Percentiles rank a stretch among this genome's conserved stretches.
phyloP scores from a whole-genome alignment of 2,329 filamentous ascomycete genomes.

The Drechslerella dactyloides region DNA sequence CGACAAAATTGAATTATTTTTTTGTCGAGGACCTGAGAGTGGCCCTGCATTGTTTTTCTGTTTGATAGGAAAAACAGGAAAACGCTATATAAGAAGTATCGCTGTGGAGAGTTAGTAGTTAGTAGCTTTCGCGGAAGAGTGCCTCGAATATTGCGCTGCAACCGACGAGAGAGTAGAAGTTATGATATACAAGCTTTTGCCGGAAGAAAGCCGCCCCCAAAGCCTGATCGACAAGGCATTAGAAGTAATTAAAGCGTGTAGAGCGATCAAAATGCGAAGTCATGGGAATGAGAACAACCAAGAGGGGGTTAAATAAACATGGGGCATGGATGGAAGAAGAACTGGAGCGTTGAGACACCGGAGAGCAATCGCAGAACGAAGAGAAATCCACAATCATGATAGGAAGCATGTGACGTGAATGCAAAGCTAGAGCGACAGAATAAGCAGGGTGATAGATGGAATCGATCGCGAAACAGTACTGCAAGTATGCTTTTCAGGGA shows the following conservation, averaged over 20 bases:
- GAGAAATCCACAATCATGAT: constrained; percentile 35
- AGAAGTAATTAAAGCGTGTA: constrained; percentile 40
- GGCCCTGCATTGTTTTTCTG: constrained; percentile 21
- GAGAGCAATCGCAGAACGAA: constrained; percentile 9
- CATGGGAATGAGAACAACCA: too few relatives aligned
- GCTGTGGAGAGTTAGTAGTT: constrained; percentile 47
- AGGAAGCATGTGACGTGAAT: constrained; percentile 19
- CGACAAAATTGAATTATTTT: constrained; percentile 10
- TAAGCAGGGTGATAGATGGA: constrained; percentile 18
- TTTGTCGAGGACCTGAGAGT: constrained; percentile 40
- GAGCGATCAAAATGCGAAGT: constrained; percentile 13
- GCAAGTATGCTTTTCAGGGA: constrained; percentile 47
- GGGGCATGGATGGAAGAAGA: neutral
- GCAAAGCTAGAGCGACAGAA: constrained; percentile 19
- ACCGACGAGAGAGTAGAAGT: constrained; percentile 25
- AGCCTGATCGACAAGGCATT: constrained; percentile 7
- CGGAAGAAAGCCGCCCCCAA: constrained; percentile 30
- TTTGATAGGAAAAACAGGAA: neutral
- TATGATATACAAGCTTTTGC: constrained; percentile 35
- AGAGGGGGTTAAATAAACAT: too few relatives aligned
- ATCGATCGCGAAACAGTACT: constrained; percentile 26
- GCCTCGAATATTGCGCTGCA: constrained; percentile 29
- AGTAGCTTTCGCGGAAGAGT: constrained; percentile 16
- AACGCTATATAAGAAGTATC: constrained; percentile 17
- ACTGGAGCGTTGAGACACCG: constrained; percentile 23